A percentile compares a stretch with the other conserved stretches of the same genome.
Conservation (phyloP, 768 basidiomycete genomes). For the Hebeloma cylindrosporum region DNA sequence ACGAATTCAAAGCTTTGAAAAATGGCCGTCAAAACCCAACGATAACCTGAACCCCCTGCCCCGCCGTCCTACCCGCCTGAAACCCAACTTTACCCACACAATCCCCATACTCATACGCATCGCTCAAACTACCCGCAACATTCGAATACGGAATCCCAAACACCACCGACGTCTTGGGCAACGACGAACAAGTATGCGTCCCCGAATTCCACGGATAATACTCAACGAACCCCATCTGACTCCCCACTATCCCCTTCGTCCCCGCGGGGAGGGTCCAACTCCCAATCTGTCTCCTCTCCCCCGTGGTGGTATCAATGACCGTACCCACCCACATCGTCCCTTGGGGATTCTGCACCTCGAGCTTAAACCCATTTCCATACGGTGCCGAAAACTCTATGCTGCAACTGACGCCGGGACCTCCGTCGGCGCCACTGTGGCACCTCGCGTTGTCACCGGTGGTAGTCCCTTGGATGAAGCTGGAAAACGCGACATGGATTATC, state of each 20-base stretch:
- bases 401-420: slow-evolving; percentile 5
- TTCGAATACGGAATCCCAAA: slow-evolving; percentile 6
- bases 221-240: slow-evolving; percentile 5
- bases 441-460: slow-evolving; percentile 3
- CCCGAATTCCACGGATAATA: slow-evolving; percentile 5
- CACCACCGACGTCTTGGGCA: slow-evolving; percentile 3
- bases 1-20: too few relatives aligned
- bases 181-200: background rate
- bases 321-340: slow-evolving; percentile 6
- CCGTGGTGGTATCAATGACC: slow-evolving; percentile 3
- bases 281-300: slow-evolving; percentile 6
- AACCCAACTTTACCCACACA: slow-evolving; percentile 1
- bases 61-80: background rate
- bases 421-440: slow-evolving; percentile 2
- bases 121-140: background rate
- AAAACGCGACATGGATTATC: slow-evolving; percentile 6
- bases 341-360: slow-evolving; percentile 3
- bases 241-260: background rate
- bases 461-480: slow-evolving; percentile 2
- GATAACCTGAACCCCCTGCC: too few relatives aligned
- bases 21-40: too few relatives aligned
- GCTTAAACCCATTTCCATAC: slow-evolving; percentile 2
- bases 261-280: slow-evolving; percentile 5
- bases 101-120: slow-evolving; percentile 4
- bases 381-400: slow-evolving; percentile 2